A percentile compares a stretch with the other conserved stretches of the same genome.
Conservation (phyloP, 176 grass and related monocot genomes). For the Aechmea fasciata region DNA sequence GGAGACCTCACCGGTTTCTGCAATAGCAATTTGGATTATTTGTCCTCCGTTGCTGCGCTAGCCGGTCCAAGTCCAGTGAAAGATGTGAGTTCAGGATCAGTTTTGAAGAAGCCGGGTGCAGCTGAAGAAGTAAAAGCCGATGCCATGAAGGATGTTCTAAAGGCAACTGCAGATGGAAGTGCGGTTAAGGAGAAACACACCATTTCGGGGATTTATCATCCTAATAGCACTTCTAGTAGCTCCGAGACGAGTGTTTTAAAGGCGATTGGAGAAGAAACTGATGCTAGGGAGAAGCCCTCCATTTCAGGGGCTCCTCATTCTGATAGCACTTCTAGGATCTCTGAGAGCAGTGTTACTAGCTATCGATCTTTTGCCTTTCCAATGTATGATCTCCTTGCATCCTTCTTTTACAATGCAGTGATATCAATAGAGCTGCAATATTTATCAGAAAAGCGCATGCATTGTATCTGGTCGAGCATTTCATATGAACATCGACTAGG, state of each 20-base stretch:
- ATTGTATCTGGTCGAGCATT: background rate
- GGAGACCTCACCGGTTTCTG: slow-evolving; percentile 22
- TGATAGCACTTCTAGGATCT: slow-evolving; percentile 29
- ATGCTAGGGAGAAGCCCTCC: slow-evolving; percentile 15
- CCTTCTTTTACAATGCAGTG: background rate
- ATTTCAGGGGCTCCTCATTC: slow-evolving; percentile 1
- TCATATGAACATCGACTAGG: too few species aligned
- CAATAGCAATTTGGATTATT: slow-evolving; percentile 33
- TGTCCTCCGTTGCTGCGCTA: slow-evolving; percentile 35
- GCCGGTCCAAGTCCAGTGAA: background rate
- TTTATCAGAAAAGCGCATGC: background rate
- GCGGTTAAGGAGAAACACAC: slow-evolving; percentile 12
- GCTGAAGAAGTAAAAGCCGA: background rate
- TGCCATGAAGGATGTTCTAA: slow-evolving; percentile 10
- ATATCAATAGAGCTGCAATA: background rate
- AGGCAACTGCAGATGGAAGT: background rate
- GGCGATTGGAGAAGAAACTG: background rate
- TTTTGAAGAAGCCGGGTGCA: background rate
- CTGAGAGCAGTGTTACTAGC: slow-evolving; percentile 37
- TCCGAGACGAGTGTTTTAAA: slow-evolving; percentile 5
- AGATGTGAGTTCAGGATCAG: background rate
- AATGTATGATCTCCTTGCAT: slow-evolving; percentile 28
- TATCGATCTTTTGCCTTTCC: slow-evolving; percentile 75
- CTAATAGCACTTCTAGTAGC: slow-evolving; percentile 19
- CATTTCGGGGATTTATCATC: background rate